These are phyloP conservation scores for Hypoxylon fragiforme DNA, from an alignment of 495 filamentous ascomycete genomes.

Conservation along the genomic window DNA sequence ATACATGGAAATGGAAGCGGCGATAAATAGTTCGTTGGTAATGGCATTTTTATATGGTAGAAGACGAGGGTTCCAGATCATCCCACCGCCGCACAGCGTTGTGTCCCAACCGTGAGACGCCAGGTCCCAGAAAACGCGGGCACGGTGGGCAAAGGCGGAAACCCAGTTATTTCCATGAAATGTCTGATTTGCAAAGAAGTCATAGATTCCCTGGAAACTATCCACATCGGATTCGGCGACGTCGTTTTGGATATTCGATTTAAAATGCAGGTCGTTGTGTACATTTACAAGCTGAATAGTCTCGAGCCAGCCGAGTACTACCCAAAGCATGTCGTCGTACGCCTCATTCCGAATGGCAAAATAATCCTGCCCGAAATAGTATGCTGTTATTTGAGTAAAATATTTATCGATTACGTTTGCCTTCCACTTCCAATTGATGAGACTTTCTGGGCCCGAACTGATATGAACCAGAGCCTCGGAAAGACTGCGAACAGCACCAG, in stretches of 20 bases:
- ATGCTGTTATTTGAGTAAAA: slow-evolving; percentile 72
- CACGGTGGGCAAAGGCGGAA: slow-evolving; percentile 81
- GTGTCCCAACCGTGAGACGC: slow-evolving; percentile 81
- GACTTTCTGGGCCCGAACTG: slow-evolving; percentile 11
- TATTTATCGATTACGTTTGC: slow-evolving; percentile 83
- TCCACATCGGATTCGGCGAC: not conserved
- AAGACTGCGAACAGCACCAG: slow-evolving; percentile 66
- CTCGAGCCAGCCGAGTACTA: slow-evolving; percentile 91
- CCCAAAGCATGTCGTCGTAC: slow-evolving; percentile 97
- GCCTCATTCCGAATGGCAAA: slow-evolving; percentile 77
- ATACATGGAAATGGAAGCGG: slow-evolving; percentile 87
- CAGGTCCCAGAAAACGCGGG: slow-evolving; percentile 87
- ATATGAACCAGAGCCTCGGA: slow-evolving; percentile 45
- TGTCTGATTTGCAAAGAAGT: slow-evolving; percentile 31
- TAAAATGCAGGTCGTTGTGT: slow-evolving; percentile 48
- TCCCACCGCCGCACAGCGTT: slow-evolving; percentile 81
- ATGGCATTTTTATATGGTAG: slow-evolving; percentile 95
- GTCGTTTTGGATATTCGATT: not conserved
- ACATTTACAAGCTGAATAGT: slow-evolving; percentile 71
- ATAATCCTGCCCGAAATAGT: slow-evolving; percentile 86
- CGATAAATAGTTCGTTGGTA: slow-evolving; percentile 89
- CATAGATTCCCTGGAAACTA: slow-evolving; percentile 6
- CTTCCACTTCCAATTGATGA: slow-evolving; percentile 48
- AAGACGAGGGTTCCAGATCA: slow-evolving; percentile 87
- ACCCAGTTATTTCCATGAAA: slow-evolving; percentile 82